Percentiles rank a stretch among this genome's conserved stretches.
Evolutionary conservation across 306 rosid genomes (phyloP).

Genomic region (Acacia confusa): DNA sequence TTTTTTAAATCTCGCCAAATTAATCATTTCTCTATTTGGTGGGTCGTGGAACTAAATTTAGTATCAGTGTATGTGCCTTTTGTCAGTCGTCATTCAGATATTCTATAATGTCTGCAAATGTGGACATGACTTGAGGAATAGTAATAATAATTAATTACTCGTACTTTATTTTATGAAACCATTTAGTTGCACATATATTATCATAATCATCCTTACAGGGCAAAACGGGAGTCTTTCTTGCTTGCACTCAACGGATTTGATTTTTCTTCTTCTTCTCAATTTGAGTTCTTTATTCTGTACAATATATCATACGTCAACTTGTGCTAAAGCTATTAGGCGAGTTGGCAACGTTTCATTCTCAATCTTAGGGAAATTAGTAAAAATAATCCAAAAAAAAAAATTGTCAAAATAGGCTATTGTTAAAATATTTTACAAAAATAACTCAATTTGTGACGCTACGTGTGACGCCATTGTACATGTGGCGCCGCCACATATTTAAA

Average conservation of each 20-base stretch:
- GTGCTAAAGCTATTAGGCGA: neutral
- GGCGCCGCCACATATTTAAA: no score
- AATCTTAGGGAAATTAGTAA: no score
- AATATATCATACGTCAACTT: neutral
- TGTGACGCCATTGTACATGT: no score
- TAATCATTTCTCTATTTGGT: neutral
- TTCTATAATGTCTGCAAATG: neutral
- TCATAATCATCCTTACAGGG: neutral
- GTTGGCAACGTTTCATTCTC: neutral
- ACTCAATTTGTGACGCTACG: no score
- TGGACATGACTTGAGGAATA: neutral
- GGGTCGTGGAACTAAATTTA: no score
- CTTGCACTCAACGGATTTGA: neutral
- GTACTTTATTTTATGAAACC: neutral
- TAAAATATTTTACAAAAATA: no score
- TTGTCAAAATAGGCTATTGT: no score
- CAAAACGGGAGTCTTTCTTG: neutral
- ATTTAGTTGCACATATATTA: neutral
- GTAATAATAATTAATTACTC: neutral
- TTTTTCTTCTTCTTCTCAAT: neutral
- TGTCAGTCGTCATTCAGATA: neutral
- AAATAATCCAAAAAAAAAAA: no score
- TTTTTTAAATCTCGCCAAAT: neutral
- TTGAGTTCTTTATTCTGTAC: neutral
- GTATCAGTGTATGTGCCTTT: neutral